A percentile compares a stretch with the other conserved stretches of the same genome.
Conservation (phyloP, 139 green algal species). For the Chlorella sp. region DNA sequence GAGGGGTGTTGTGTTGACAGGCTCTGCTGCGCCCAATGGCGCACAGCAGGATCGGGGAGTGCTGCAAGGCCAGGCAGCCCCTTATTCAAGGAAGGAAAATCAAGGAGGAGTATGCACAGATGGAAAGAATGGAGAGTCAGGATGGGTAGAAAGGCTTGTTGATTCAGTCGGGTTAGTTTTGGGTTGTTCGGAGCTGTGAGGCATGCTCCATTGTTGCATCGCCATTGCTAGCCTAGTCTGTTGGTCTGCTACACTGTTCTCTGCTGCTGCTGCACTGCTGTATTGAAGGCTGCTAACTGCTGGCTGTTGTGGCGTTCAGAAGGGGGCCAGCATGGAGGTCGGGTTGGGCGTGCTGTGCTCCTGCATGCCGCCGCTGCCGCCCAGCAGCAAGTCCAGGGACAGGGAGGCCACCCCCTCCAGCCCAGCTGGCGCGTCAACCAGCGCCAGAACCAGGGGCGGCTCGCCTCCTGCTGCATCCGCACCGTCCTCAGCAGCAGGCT, state of each 20-base stretch:
- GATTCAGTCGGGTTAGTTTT: background rate
- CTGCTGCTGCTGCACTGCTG: background rate
- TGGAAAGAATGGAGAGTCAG: background rate
- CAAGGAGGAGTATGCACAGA: background rate
- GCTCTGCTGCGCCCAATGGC: background rate
- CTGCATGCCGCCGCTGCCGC: too few relatives aligned
- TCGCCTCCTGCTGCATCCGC: background rate
- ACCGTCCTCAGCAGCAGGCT: background rate
- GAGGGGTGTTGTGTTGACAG: background rate
- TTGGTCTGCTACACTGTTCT: background rate
- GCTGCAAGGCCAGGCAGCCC: background rate
- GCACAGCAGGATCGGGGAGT: background rate
- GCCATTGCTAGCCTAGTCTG: too few relatives aligned
- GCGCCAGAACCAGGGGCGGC: background rate
- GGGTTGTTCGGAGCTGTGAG: too few relatives aligned
- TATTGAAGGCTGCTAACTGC: background rate
- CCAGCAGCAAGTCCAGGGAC: constrained; percentile 1
- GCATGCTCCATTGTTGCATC: too few relatives aligned
- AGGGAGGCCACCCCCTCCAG: constrained; percentile 5
- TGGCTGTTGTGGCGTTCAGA: background rate
- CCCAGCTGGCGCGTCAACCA: background rate
- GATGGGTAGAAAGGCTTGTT: background rate
- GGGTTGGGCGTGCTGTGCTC: background rate
- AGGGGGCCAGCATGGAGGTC: background rate
- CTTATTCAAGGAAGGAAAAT: background rate